Conservation (phyloP, 495 filamentous ascomycete genomes). For the Entonaema liquescens region DNA sequence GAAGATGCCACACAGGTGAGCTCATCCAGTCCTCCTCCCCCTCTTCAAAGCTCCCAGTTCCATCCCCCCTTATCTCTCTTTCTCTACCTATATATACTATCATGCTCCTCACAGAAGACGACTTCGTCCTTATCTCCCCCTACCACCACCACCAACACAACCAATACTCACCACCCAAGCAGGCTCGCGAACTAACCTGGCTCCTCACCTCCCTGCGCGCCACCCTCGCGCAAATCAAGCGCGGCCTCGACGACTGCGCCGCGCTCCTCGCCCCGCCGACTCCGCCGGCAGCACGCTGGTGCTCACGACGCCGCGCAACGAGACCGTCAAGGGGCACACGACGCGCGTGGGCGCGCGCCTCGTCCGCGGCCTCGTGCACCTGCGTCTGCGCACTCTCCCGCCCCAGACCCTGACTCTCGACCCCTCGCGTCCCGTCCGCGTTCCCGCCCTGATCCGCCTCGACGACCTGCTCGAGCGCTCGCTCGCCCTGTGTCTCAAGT, state of each 20-base stretch:
- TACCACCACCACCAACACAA: neutral
- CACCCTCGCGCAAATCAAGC: conserved; percentile 77
- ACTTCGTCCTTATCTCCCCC: conserved; percentile 49
- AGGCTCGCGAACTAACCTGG: conserved; percentile 80
- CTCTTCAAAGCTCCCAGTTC: neutral
- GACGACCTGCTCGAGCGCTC: conserved; percentile 77
- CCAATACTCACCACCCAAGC: conserved; percentile 26
- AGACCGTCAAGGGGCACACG: conserved; percentile 89
- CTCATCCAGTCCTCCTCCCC: conserved; percentile 14
- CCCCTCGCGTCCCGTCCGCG: conserved; percentile 64
- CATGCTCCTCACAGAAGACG: conserved; percentile 39
- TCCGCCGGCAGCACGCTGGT: conserved; percentile 81
- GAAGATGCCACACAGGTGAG: conserved; percentile 74
- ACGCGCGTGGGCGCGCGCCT: conserved; percentile 81
- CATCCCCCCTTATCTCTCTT: neutral
- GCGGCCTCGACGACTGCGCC: conserved; percentile 88
- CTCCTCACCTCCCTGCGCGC: conserved; percentile 80
- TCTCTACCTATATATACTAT: neutral
- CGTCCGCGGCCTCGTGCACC: conserved; percentile 69
- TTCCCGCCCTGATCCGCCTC: conserved; percentile 75
- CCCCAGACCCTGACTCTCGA: conserved; percentile 60
- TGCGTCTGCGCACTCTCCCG: conserved; percentile 59
- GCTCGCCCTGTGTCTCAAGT: conserved; percentile 78
- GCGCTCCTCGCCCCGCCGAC: conserved; percentile 80
- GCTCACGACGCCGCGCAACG: conserved; percentile 84